phyloP scores from a whole-genome alignment of 768 basidiomycete genomes.

The Guyanaporus albipodus region DNA sequence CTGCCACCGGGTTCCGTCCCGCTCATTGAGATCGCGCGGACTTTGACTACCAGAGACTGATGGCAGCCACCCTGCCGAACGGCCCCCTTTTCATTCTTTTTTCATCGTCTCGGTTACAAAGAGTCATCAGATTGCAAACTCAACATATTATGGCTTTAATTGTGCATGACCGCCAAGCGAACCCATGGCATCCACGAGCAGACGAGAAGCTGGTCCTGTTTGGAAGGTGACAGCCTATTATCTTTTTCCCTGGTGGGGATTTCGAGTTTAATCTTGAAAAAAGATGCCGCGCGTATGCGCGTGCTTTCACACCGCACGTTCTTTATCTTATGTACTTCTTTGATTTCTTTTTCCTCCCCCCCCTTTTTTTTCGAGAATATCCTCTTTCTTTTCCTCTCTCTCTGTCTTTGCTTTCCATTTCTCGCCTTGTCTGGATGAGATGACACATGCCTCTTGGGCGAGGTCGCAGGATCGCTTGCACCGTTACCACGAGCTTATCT shows the following conservation, averaged over 20 bases:
- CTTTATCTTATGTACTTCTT: constrained; percentile 2
- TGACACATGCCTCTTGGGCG: constrained; percentile 24
- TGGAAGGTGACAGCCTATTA: constrained; percentile 21
- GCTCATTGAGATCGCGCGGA: constrained; percentile 25
- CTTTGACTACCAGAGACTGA: constrained; percentile 17
- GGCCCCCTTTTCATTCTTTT: constrained; percentile 16
- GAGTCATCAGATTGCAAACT: constrained; percentile 10
- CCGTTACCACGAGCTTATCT: constrained; percentile 31
- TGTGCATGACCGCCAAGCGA: constrained; percentile 5
- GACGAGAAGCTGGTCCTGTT: constrained; percentile 18
- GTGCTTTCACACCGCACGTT: constrained; percentile 18
- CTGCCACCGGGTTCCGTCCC: constrained; percentile 30
- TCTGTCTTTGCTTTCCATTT: too few relatives aligned
- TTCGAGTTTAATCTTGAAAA: constrained; percentile 17
- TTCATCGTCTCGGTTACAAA: constrained; percentile 10
- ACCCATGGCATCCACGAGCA: constrained; percentile 11
- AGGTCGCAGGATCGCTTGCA: constrained; percentile 25
- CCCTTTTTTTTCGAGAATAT: not conserved
- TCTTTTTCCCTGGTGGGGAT: constrained; percentile 15
- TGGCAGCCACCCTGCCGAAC: constrained; percentile 25
- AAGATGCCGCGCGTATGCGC: constrained; percentile 19
- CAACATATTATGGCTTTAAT: constrained; percentile 4
- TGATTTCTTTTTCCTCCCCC: not conserved
- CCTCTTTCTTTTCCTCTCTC: too few relatives aligned
- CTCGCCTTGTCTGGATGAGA: constrained; percentile 9